Evolutionary conservation across 2,329 filamentous ascomycete genomes (phyloP), one percentile per base, ranked within the genome.

Genomic region (Aureobasidium lini): DNA sequence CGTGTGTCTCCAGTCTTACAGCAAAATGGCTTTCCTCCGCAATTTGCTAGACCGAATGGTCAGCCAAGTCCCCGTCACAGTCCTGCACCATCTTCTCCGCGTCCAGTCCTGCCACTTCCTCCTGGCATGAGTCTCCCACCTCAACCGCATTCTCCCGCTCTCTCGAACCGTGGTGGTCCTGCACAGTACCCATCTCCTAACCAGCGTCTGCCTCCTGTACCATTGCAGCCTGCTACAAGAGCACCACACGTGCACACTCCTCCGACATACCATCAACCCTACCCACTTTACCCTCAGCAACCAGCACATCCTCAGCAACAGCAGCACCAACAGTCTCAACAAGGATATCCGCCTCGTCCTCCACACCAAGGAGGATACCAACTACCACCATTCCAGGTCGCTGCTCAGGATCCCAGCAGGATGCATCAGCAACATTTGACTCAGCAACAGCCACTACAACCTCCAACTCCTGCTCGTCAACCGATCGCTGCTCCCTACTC

Each of bases 351-450:
- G n/a, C 16, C 59, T 8, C 72, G 72, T 36, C 71, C 72, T 13
- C 71, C 72, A 42, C 75, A 75, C 23, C 65, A 65, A 43, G 67
- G 76, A 50, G 77, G 76, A 15, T 73, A 75, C 61, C 77, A 78
- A 72, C 69, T 79, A 37, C 75, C 76, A 48, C 76, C 76, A 4
- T 79, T 79, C 64, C 74, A 77, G 58, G 73, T 78, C 11, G 68
- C 71, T n/a, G 71, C 73, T 8, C 76, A 79, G 61, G 74, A 75
- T 50, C 74, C 73, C 5, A 73, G 67, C 49, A 40, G 56, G 10
- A 59, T 52, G 37, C 70, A 72, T 58, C 72, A 72, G 23, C 71
- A 70, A 43, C 62, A 69, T 36, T 18, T 44, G 15, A 37, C 42
- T 37, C 60, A 63, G 32, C 56, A 61, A 15, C 56, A 61, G 13